These are phyloP conservation scores for Coprinellus aureogranulatus DNA, from an alignment of 768 basidiomycete genomes.

Conservation along the genomic window DNA sequence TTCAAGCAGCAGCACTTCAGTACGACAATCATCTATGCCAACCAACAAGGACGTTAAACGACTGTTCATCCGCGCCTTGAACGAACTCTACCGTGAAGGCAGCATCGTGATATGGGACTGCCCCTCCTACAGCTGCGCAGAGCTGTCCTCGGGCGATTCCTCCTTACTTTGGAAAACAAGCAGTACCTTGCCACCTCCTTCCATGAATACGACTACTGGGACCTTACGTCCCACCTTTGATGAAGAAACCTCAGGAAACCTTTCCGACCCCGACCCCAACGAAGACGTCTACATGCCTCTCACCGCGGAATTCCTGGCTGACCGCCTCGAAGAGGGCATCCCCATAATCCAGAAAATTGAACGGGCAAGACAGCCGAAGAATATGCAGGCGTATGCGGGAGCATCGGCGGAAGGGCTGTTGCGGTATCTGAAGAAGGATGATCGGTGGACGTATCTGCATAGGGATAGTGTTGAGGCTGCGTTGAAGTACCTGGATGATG, in stretches of 20 bases:
- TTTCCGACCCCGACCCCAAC: constrained; percentile 58
- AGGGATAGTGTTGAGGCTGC: constrained; percentile 65
- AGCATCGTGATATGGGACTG: constrained; percentile 74
- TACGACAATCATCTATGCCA: constrained; percentile 6
- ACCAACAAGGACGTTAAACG: constrained; percentile 55
- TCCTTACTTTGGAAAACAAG: constrained; percentile 52
- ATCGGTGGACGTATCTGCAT: constrained; percentile 63
- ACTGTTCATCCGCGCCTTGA: constrained; percentile 64
- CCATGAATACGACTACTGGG: constrained; percentile 16
- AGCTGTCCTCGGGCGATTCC: constrained; percentile 14
- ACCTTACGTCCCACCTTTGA: constrained; percentile 4
- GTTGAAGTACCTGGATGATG: constrained; percentile 42
- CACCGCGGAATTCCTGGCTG: constrained; percentile 48
- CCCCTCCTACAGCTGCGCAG: constrained; percentile 38
- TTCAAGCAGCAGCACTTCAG: too few species aligned
- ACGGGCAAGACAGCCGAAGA: constrained; percentile 35
- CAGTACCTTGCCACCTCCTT: constrained; percentile 22
- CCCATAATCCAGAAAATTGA: constrained; percentile 12
- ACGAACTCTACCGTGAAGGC: constrained; percentile 68
- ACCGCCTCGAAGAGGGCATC: constrained; percentile 8
- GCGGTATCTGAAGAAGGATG: constrained; percentile 49
- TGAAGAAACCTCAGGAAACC: constrained; percentile 39
- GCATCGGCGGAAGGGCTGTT: constrained; percentile 47
- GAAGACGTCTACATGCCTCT: constrained; percentile 72
- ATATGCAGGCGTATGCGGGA: constrained; percentile 12